These are phyloP conservation scores for Ampelomyces quisqualis DNA, from an alignment of 2,329 filamentous ascomycete genomes.

Conservation along the genomic window DNA sequence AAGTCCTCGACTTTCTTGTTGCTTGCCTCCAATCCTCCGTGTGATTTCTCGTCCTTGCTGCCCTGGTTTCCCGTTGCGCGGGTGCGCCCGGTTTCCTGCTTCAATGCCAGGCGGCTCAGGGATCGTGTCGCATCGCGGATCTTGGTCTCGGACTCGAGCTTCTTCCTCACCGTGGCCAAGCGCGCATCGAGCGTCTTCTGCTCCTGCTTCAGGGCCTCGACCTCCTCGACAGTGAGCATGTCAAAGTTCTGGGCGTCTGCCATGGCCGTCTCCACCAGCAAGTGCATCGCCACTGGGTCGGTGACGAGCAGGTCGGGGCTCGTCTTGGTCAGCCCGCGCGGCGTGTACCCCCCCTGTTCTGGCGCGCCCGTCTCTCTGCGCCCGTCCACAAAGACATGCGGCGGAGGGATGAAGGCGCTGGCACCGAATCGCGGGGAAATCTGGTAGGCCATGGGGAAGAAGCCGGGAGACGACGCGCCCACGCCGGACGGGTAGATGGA, in stretches of 20 bases:
- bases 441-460: slow-evolving; percentile 42
- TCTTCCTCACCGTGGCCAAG: slow-evolving; percentile 79
- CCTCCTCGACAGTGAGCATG: slow-evolving; percentile 85
- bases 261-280: slow-evolving; percentile 91
- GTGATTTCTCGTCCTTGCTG: slow-evolving; percentile 54
- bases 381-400: slow-evolving; percentile 40
- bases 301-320: slow-evolving; percentile 41
- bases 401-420: slow-evolving; percentile 42
- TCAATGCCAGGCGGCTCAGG: slow-evolving; percentile 75
- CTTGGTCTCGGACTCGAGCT: slow-evolving; percentile 86
- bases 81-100: slow-evolving; percentile 52
- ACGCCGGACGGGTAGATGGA: slow-evolving; percentile 42
- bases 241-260: slow-evolving; percentile 83
- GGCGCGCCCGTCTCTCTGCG: slow-evolving; percentile 30
- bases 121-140: slow-evolving; percentile 90
- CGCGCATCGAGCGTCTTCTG: slow-evolving; percentile 68
- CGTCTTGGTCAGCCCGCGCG: slow-evolving; percentile 32
- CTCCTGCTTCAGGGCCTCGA: slow-evolving; percentile 89
- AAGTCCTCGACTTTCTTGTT: slow-evolving; percentile 84
- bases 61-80: slow-evolving; percentile 55
- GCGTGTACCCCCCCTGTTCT: slow-evolving; percentile 30
- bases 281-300: slow-evolving; percentile 76
- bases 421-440: slow-evolving; percentile 40
- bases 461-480: slow-evolving; percentile 34
- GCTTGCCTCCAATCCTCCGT: slow-evolving; percentile 71